These are phyloP conservation scores for Chlamydomonas incerta DNA, from an alignment of 139 green algal species.

Conservation along the genomic window DNA sequence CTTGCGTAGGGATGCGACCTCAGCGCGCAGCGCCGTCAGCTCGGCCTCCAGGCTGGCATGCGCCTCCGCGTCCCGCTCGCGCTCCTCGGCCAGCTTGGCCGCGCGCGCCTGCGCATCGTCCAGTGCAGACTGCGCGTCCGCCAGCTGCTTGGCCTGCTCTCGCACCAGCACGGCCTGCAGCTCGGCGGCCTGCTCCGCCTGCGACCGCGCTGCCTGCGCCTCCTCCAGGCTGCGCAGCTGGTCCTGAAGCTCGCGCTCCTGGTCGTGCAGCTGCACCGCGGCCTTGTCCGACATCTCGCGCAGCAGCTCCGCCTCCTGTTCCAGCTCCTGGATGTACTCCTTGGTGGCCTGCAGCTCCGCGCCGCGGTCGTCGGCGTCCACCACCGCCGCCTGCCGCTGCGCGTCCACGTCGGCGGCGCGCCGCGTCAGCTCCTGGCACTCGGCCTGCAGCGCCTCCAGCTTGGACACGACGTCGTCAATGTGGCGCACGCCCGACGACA, in stretches of 20 bases:
- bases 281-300: background rate
- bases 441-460: slow-evolving; percentile 17
- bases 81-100: background rate
- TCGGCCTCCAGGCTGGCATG: too few relatives aligned
- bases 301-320: slow-evolving; percentile 19
- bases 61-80: too few relatives aligned
- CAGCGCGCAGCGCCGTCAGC: background rate
- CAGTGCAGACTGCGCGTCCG: background rate
- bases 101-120: background rate
- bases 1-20: background rate
- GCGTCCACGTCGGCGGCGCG: slow-evolving; percentile 4
- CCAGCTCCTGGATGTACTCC: slow-evolving; percentile 27
- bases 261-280: background rate
- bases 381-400: background rate
- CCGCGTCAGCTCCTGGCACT: slow-evolving; percentile 9
- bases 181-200: background rate
- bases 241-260: background rate
- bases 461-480: background rate
- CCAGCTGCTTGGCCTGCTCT: background rate
- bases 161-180: background rate
- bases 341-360: slow-evolving; percentile 15
- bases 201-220: background rate
- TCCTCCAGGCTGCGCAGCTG: background rate
- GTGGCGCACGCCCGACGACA: background rate
- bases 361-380: background rate